A percentile compares a stretch with the other conserved stretches of the same genome.
Evolutionary conservation across 2,329 filamentous ascomycete species (phyloP).

Genomic region (Epichloe amarillans): DNA sequence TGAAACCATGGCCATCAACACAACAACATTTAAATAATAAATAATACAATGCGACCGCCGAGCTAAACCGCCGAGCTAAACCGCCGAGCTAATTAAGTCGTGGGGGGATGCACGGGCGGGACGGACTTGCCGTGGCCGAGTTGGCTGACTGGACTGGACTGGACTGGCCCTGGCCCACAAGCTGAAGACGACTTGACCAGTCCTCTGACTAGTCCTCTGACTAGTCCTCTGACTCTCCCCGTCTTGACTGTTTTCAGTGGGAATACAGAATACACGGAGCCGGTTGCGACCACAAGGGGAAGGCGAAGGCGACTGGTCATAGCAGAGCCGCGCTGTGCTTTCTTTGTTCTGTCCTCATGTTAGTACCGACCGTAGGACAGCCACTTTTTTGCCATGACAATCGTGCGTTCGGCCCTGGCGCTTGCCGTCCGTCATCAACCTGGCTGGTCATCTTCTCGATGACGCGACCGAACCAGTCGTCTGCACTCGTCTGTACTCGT

Average conservation of each 20-base stretch:
- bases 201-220: too few species aligned
- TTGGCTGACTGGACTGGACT: neutral
- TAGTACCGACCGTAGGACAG: neutral
- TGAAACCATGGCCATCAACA: neutral
- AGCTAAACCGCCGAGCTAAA: neutral
- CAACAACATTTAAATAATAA: too few species aligned
- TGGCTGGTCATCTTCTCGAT: neutral
- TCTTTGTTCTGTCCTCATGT: neutral
- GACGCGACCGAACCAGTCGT: too few species aligned
- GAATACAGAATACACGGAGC: neutral
- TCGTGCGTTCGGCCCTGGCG: neutral
- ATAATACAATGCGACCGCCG: too few species aligned
- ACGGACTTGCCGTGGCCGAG: slow-evolving; percentile 1
- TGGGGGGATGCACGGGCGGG: neutral
- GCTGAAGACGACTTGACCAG: too few species aligned
- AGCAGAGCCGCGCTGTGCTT: neutral
- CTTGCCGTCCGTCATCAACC: neutral
- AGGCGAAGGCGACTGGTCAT: neutral
- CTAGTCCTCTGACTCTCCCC: neutral
- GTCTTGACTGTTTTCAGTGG: neutral
- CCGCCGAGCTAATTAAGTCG: neutral
- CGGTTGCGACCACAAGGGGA: neutral
- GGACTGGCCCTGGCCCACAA: too few species aligned
- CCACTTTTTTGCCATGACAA: neutral
- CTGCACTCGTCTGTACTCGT: too few species aligned